phyloP scores from a whole-genome alignment of 306 rosid genomes.

The Vigna nakashimae region DNA sequence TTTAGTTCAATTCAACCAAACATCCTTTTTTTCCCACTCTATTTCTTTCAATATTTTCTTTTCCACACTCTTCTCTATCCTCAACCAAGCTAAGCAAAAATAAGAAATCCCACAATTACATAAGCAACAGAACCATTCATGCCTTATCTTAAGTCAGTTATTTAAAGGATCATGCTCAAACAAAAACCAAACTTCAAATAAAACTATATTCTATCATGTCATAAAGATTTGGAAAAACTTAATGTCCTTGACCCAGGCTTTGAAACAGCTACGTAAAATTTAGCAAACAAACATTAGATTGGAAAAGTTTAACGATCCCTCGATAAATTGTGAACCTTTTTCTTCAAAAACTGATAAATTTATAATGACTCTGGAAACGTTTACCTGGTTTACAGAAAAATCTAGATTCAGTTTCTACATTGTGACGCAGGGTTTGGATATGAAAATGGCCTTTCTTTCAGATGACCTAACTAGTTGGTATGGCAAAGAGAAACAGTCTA shows the following conservation, averaged over 20 bases:
- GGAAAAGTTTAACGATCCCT: not conserved
- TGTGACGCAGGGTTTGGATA: not conserved
- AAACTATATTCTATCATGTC: not conserved
- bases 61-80: too few species aligned
- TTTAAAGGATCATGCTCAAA: not conserved
- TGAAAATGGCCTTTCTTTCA: slow-evolving; percentile 5
- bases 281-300: slow-evolving; percentile 5
- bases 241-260: not conserved
- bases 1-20: too few species aligned
- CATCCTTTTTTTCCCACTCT: too few species aligned
- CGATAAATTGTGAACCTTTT: not conserved
- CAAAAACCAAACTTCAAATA: slow-evolving; percentile 21
- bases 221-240: not conserved
- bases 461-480: slow-evolving; percentile 14
- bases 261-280: not conserved
- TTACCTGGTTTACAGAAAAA: not conserved
- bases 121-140: slow-evolving; percentile 4
- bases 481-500: not conserved
- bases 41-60: too few species aligned
- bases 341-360: not conserved
- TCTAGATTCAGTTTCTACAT: slow-evolving; percentile 20
- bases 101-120: not conserved
- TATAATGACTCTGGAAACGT: not conserved
- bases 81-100: not conserved
- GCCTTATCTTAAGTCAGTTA: not conserved